Conservation (phyloP, 352 stramenopile species). For the Albugo candida region DNA sequence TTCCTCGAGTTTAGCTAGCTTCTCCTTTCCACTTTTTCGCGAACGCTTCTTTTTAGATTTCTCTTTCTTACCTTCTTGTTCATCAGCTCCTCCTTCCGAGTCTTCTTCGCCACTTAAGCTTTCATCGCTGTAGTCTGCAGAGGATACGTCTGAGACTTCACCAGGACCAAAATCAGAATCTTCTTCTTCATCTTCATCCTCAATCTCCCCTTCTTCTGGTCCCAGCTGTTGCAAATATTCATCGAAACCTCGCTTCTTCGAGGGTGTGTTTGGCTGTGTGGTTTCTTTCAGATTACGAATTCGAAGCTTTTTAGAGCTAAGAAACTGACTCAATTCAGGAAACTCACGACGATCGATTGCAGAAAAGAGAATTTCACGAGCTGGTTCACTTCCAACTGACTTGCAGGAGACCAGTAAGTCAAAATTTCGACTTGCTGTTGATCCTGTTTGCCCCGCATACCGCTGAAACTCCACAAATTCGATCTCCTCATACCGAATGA, state of each 20-base stretch:
- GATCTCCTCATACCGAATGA: conserved; percentile 98
- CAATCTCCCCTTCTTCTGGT: conserved; percentile 73
- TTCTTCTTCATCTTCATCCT: conserved; percentile 81
- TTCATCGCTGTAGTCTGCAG: conserved; percentile 73
- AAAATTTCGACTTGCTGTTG: conserved; percentile 87
- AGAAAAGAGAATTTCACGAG: conserved; percentile 86
- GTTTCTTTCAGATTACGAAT: conserved; percentile 78
- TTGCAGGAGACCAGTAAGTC: conserved; percentile 88
- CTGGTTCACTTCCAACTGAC: conserved; percentile 57
- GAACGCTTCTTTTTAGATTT: no score
- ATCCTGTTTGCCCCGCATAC: conserved; percentile 81
- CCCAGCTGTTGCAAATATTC: conserved; percentile 58
- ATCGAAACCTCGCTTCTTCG: conserved; percentile 67
- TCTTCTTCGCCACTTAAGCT: conserved; percentile 59
- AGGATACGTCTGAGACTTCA: conserved; percentile 31
- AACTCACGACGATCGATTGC: conserved; percentile 94
- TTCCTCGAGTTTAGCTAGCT: no score
- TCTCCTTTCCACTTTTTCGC: no score
- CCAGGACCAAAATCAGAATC: conserved; percentile 87
- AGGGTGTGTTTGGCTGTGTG: conserved; percentile 17
- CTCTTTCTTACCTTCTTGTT: conserved; percentile 35
- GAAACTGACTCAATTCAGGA: conserved; percentile 85
- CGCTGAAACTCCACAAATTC: conserved; percentile 96
- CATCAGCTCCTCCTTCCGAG: conserved; percentile 39
- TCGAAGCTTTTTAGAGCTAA: conserved; percentile 88